Evolutionary conservation across 169 alveolate species (phyloP).

Genomic region (Cryptosporidium viatorum): DNA sequence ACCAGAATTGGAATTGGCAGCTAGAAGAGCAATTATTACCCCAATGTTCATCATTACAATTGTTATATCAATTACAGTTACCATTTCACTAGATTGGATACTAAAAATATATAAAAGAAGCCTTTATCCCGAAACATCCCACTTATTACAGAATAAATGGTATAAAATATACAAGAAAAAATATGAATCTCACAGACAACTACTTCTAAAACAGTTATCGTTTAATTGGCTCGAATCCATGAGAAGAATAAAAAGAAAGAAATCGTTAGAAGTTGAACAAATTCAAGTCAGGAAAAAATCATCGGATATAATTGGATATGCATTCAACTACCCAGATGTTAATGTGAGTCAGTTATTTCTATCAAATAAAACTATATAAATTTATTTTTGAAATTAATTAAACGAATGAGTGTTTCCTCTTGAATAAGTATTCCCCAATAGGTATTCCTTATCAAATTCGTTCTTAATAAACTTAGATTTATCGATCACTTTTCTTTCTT

Average conservation of each 20-base stretch:
- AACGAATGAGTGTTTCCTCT: slow-evolving; percentile 5
- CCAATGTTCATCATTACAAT: slow-evolving; percentile 71
- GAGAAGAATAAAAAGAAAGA: slow-evolving; percentile 45
- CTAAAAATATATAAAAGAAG: slow-evolving; percentile 63
- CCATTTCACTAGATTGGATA: slow-evolving; percentile 69
- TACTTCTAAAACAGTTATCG: slow-evolving; percentile 28
- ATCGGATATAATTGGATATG: slow-evolving; percentile 74
- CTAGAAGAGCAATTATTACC: slow-evolving; percentile 50
- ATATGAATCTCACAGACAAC: slow-evolving; percentile 55
- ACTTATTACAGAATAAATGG: slow-evolving; percentile 53
- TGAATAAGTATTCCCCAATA: slow-evolving; percentile 50
- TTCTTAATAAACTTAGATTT: slow-evolving; percentile 64
- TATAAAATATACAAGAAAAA: slow-evolving; percentile 48
- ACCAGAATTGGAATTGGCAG: slow-evolving; percentile 60
- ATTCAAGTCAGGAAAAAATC: slow-evolving; percentile 48
- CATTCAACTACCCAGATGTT: slow-evolving; percentile 68
- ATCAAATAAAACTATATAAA: slow-evolving; percentile 34
- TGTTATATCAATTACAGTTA: slow-evolving; percentile 30
- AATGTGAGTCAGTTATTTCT: slow-evolving; percentile 58
- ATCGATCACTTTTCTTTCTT: slow-evolving; percentile 65
- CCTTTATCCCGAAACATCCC: slow-evolving; percentile 55
- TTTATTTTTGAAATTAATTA: not conserved
- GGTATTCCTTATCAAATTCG: slow-evolving; percentile 66
- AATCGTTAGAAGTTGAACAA: slow-evolving; percentile 13
- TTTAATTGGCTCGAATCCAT: slow-evolving; percentile 62